Evolutionary conservation across 805 yeast genomes (phyloP), one percentile per base, ranked within the genome.

Genomic region (Zygoascus flipseniorum): DNA sequence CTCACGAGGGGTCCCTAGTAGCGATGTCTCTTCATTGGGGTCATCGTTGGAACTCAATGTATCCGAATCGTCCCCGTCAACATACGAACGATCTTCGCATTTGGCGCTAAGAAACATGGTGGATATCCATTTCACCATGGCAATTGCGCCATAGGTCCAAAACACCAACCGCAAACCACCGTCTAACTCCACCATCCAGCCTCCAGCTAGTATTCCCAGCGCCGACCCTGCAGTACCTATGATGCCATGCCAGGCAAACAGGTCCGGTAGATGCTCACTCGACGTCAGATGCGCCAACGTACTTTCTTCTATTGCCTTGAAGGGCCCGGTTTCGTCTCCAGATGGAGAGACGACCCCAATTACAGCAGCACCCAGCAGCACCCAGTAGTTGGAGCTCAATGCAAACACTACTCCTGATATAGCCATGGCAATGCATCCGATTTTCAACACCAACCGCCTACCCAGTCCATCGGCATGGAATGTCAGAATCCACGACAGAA

Each of bases 261-360:
- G 72, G 58, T 81, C 86, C 0, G 95, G 83, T 47, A 95, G 73
- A 18, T 58, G 53, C 1, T 56, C 58, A 18, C 48, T 45, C 1
- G 53, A 49, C 0, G 95, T 84, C 57, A 89, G 69, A 66, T 86
- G 92, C 0, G 96, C 93, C 49, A 89, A 73, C 42, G 86, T 77
- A 1, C 92, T 82, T 63, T 88, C 96, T 65, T 89, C 96, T 31
- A 89, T 81, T 0, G 93, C 80, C 63, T 86, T 84, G 67, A 89
- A 89, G 0, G 96, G 96, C 0, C 96, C 96, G 0, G 90, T 87
- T 63, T 89, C 96, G 62, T 84, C 89, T 23, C 96, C 95, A 31
- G 88, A 81, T 1, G 96, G 93, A 1, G 95, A 86, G 8, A 89
- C 85, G 16, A 89, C 96, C 1, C 96, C 96, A 31, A 86, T 54